Conservation (phyloP, 768 basidiomycete species). For the Serpula lacrymans region DNA sequence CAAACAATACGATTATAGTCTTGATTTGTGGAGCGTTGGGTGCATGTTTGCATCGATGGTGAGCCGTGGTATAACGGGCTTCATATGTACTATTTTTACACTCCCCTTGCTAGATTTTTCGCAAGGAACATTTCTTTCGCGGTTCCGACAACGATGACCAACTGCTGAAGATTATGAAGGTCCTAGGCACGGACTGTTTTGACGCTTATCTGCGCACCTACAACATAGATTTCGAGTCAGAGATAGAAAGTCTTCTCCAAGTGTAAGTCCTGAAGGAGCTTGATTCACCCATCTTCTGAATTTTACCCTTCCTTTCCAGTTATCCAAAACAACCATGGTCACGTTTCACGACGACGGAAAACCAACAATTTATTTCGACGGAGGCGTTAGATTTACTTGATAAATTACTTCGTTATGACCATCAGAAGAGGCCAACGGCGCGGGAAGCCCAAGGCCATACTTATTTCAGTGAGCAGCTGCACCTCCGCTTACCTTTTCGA, state of each 20-base stretch:
- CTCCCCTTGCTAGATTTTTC: constrained; percentile 52
- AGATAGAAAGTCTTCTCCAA: constrained; percentile 53
- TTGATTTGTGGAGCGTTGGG: constrained; percentile 72
- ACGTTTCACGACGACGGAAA: constrained; percentile 55
- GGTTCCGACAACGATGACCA: constrained; percentile 75
- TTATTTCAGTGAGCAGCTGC: constrained; percentile 51
- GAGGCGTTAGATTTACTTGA: constrained; percentile 69
- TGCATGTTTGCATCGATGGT: constrained; percentile 78
- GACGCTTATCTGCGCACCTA: constrained; percentile 58
- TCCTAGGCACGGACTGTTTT: constrained; percentile 65
- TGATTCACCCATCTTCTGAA: background rate
- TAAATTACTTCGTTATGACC: constrained; percentile 65
- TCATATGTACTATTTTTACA: background rate
- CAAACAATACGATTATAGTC: constrained; percentile 68
- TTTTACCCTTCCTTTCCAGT: constrained; percentile 22
- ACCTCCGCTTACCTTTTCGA: constrained; percentile 10
- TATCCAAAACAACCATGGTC: constrained; percentile 67
- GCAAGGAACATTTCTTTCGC: constrained; percentile 73
- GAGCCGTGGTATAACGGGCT: constrained; percentile 15
- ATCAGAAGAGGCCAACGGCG: constrained; percentile 64
- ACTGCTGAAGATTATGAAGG: constrained; percentile 64
- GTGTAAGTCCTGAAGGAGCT: constrained; percentile 31
- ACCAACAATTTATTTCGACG: constrained; percentile 53
- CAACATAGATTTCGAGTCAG: constrained; percentile 63
- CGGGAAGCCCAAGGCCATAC: constrained; percentile 63